phyloP scores from a whole-genome alignment of 352 stramenopile genomes.

The Globisporangium recalcitrans region DNA sequence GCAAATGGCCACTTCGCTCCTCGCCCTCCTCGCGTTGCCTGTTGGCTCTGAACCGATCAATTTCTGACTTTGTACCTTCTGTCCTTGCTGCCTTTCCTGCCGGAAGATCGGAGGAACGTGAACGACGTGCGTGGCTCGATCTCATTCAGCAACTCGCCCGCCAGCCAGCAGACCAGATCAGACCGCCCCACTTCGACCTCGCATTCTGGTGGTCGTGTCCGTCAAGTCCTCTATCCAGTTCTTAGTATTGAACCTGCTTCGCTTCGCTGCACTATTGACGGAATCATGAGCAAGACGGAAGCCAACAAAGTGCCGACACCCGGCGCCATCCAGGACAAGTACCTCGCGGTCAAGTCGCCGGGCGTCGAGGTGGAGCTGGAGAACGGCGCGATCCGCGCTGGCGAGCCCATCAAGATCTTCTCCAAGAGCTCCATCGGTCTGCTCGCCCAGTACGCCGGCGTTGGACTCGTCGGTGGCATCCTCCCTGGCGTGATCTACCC shows the following conservation, averaged over 20 bases:
- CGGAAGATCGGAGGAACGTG: not conserved
- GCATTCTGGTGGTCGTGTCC: constrained; percentile 10
- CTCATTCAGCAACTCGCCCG: constrained; percentile 3
- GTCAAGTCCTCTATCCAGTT: too few relatives aligned
- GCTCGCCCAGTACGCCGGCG: constrained; percentile 46
- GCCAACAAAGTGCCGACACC: constrained; percentile 7
- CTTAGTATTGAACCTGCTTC: not conserved
- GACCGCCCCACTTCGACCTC: not conserved
- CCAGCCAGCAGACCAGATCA: not conserved
- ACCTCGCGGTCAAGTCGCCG: constrained; percentile 10
- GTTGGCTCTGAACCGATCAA: constrained; percentile 7
- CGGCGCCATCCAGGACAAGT: constrained; percentile 6
- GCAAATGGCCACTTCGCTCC: not conserved
- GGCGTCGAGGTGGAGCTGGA: constrained; percentile 17
- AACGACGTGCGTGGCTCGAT: not conserved
- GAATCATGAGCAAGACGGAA: not conserved
- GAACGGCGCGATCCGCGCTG: constrained; percentile 27
- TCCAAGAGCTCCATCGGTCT: constrained; percentile 31
- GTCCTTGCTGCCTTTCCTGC: not conserved
- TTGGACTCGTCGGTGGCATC: constrained; percentile 45
- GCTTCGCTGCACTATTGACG: not conserved
- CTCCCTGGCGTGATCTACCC: constrained; percentile 51
- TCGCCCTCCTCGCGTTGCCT: not conserved
- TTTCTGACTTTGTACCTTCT: not conserved
- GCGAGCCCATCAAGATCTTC: constrained; percentile 26